These are phyloP conservation scores for Diaporthe sp. DNA, from an alignment of 2,329 filamentous ascomycete species.

Conservation along the genomic window DNA sequence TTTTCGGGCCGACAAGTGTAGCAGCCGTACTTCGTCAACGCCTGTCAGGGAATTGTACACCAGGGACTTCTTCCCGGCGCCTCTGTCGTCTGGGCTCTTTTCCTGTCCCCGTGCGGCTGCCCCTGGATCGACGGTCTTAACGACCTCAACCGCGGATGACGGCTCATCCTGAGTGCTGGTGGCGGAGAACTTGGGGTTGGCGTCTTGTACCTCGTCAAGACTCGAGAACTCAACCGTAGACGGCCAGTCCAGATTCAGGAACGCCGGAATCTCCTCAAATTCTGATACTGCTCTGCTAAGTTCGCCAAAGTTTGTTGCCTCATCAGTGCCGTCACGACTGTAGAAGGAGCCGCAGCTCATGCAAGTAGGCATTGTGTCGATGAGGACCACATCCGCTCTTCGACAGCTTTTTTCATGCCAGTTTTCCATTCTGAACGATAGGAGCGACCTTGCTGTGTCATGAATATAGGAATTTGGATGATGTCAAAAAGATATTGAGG, in stretches of 20 bases:
- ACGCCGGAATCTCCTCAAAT: neutral
- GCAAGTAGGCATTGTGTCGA: constrained; percentile 4
- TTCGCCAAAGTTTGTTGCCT: neutral
- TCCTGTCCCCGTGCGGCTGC: neutral
- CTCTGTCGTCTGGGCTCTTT: no score
- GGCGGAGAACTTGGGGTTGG: neutral
- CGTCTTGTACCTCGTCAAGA: neutral
- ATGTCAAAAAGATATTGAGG: no score
- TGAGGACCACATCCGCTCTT: neutral
- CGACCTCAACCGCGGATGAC: neutral
- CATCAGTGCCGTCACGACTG: neutral
- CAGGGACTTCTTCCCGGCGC: neutral
- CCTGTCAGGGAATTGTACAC: neutral
- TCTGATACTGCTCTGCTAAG: neutral
- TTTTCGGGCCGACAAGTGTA: neutral
- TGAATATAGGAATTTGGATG: neutral
- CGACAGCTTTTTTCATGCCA: constrained; percentile 5
- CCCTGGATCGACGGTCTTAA: accelerated
- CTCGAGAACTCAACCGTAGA: neutral
- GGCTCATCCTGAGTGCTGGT: neutral
- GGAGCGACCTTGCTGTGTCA: no score
- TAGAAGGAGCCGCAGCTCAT: constrained; percentile 18
- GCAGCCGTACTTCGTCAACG: neutral
- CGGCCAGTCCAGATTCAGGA: neutral
- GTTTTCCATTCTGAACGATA: neutral